Conservation (phyloP, 495 filamentous ascomycete genomes). For the Podospora conica region DNA sequence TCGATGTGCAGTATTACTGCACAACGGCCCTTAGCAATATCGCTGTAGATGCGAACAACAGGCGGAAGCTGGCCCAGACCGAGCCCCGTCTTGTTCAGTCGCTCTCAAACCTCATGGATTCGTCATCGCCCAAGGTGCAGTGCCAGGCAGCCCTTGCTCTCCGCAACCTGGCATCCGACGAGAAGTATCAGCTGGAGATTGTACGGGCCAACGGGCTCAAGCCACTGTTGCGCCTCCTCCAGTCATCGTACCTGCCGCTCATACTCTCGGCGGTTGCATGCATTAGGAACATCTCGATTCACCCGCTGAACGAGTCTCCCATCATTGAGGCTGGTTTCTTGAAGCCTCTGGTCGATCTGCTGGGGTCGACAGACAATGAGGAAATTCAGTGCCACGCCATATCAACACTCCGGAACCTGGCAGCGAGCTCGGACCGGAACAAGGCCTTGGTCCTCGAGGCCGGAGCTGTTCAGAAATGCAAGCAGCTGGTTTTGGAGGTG, state of each 20-base stretch:
- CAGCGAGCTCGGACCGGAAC: conserved; percentile 93
- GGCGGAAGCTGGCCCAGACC: conserved; percentile 81
- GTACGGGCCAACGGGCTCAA: conserved; percentile 79
- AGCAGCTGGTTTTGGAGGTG: conserved; percentile 88
- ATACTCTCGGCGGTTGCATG: conserved; percentile 97
- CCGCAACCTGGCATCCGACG: conserved; percentile 92
- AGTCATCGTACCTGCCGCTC: conserved; percentile 90
- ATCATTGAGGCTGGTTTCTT: conserved; percentile 98
- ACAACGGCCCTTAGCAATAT: conserved; percentile 98
- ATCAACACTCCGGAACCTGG: conserved; percentile 90
- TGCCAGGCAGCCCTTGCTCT: conserved; percentile 94
- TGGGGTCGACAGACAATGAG: conserved; percentile 94
- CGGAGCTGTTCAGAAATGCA: conserved; percentile 96
- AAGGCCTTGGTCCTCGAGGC: conserved; percentile 94
- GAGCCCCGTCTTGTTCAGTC: conserved; percentile 87
- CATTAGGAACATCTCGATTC: conserved; percentile 97
- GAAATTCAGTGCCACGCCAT: conserved; percentile 99
- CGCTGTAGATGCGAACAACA: conserved; percentile 85
- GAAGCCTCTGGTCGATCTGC: conserved; percentile 83
- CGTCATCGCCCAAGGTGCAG: conserved; percentile 93
- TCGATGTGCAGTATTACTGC: conserved; percentile 99
- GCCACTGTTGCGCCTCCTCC: conserved; percentile 78
- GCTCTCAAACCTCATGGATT: conserved; percentile 93
- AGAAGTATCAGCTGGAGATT: conserved; percentile 98
- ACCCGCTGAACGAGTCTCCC: conserved; percentile 97